Evolutionary conservation across 129 eudicot species (phyloP).

Genomic region (Logfia minima): DNA sequence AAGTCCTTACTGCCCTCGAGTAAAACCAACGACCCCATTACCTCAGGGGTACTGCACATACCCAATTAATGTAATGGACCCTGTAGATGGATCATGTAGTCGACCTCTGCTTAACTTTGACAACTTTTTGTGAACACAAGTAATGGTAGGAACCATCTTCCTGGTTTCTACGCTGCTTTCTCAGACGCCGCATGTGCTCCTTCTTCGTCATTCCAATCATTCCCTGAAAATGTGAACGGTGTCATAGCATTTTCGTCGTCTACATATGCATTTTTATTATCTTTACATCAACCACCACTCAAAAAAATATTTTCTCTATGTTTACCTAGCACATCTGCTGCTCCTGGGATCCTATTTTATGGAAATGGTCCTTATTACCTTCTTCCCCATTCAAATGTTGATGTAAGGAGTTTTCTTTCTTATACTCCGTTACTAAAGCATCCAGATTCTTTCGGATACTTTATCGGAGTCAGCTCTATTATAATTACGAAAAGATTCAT

Average conservation of each 20-base stretch:
- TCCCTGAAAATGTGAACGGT: constrained; percentile 9
- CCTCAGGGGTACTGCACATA: constrained; percentile 24
- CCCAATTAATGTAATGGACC: constrained; percentile 30
- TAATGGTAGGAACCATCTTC: constrained; percentile 22
- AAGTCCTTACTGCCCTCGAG: constrained; percentile 24
- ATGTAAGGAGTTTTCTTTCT: neutral
- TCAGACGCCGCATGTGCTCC: constrained; percentile 28
- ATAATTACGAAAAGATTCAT: neutral
- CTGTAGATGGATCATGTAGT: constrained; percentile 33
- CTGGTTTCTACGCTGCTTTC: neutral
- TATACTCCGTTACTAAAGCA: constrained; percentile 7
- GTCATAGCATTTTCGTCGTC: constrained; percentile 14
- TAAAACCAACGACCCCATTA: constrained; percentile 16
- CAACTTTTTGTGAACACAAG: constrained; percentile 13
- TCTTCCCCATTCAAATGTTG: neutral
- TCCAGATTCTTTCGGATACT: constrained; percentile 10
- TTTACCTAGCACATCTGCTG: constrained; percentile 28
- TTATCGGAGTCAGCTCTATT: neutral
- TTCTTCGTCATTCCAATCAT: neutral
- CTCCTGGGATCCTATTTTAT: constrained; percentile 37
- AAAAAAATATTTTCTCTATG: constrained; percentile 25
- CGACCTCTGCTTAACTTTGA: constrained; percentile 26
- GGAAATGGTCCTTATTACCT: constrained; percentile 43
- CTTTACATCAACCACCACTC: constrained; percentile 11
- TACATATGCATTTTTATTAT: neutral